These are phyloP conservation scores for Solanum clarkiae DNA, from an alignment of 257 asterid species.

Conservation along the genomic window DNA sequence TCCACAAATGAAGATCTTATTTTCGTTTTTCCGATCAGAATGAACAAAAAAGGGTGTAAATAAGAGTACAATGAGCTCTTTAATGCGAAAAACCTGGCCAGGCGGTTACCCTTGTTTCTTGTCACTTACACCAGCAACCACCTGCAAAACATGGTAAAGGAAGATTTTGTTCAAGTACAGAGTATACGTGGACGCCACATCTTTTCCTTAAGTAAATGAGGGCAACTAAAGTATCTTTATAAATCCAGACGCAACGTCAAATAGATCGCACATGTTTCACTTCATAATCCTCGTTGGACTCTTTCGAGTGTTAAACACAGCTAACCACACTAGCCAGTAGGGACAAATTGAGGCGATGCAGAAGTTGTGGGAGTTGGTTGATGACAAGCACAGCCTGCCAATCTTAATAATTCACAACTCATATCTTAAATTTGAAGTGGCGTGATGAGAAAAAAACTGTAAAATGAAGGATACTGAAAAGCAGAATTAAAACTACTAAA, in stretches of 20 bases:
- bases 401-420: neutral
- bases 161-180: neutral
- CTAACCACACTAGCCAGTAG: neutral
- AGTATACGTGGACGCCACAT: neutral
- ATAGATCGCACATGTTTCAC: neutral
- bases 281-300: neutral
- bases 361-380: neutral
- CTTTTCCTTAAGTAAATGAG: neutral
- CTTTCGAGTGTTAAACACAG: neutral
- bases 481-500: neutral
- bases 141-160: constrained; percentile 25
- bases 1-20: neutral
- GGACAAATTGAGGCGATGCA: neutral
- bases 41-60: neutral
- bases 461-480: neutral
- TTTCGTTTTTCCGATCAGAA: neutral
- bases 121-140: constrained; percentile 65
- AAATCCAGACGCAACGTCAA: neutral
- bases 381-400: neutral
- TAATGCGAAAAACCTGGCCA: neutral
- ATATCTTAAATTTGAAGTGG: neutral
- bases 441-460: neutral
- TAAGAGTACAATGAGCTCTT: neutral
- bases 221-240: neutral
- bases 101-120: constrained; percentile 16